Base-by-base conservation (phyloP, 176 grass and related monocot genomes). In the Poa annua region DNA sequence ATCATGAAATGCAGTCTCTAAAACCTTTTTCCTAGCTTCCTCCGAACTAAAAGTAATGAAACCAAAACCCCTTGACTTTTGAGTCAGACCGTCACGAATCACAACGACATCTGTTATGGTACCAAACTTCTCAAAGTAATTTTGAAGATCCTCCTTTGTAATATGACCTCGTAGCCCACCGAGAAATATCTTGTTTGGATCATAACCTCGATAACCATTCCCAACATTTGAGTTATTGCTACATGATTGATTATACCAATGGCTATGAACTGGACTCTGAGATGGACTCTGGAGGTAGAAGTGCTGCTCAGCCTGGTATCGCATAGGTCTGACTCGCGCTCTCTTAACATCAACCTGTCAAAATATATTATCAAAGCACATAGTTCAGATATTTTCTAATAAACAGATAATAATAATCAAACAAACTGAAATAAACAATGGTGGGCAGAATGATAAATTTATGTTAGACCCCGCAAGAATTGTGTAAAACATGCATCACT, bases 101-200 rank as follows among this genome's bases (percentile, higher is more conserved):
- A 94, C 71, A 0, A 85, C 85, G 3, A 12, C 76, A 62, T 97
- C 91, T 7, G 41, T 88, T 78, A 97, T 86, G 0, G 1, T 67
- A 6, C 94, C 94, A 83, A 94, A 97, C 42, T 85, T 94, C 61
- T 81, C 39, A 65, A 97, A 97, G 42, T 90, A 97, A 76, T 3
- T n/a, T 17, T 21, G 57, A 1, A 97, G 53, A 2, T 94, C 77
- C 3, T 68, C 53, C 26, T 69, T 66, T 1, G 88, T 97, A 39
- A 92, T 34, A 11, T 54, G 80, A 17, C 83, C 55, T 7, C 75
- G 66, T 16, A 97, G 60, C 9, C 94, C 94, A 16, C 92, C 92
- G 7, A 94, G 68, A 86, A 94, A 97, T 3, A 97, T 66, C 76
- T 97, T 92, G 8, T 88, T 86, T 35, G 35, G 42, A 74, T 55